Percentiles rank a stretch among this genome's conserved stretches.
Conservation (phyloP, 768 basidiomycete species). For the Kwoniella shandongensis region DNA sequence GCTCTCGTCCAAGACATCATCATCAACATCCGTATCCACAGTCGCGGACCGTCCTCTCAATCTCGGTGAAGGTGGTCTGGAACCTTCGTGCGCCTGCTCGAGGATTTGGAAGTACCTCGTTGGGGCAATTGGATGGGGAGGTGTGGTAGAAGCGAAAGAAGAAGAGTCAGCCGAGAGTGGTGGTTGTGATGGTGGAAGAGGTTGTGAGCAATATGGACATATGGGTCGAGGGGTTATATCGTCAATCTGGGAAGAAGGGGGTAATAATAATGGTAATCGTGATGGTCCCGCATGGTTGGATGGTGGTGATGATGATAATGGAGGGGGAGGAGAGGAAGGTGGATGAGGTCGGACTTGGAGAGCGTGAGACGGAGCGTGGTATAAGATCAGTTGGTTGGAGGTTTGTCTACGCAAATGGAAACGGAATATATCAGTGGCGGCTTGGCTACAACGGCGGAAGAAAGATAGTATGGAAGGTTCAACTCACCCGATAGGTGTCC, state of each 20-base stretch:
- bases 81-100: constrained; percentile 47
- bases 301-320: background rate
- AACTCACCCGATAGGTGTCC: constrained; percentile 43
- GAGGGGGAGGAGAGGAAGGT: background rate
- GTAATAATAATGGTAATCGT: constrained; percentile 18
- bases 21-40: constrained; percentile 4
- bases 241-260: constrained; percentile 8
- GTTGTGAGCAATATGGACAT: constrained; percentile 48
- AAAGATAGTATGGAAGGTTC: background rate
- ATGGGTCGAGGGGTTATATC: constrained; percentile 9
- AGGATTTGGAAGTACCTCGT: constrained; percentile 43
- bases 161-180: too few relatives aligned
- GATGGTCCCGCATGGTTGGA: constrained; percentile 14
- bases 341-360: constrained; percentile 41
- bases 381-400: constrained; percentile 49
- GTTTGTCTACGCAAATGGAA: constrained; percentile 32
- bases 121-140: background rate
- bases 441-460: background rate
- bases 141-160: background rate
- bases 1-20: constrained; percentile 18
- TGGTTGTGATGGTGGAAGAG: constrained; percentile 21
- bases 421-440: too few relatives aligned
- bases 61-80: constrained; percentile 36
- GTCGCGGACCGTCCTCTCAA: constrained; percentile 3
- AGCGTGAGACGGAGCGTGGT: constrained; percentile 48